Percentiles rank a stretch among this genome's conserved stretches.
Conservation (phyloP, 768 basidiomycete genomes). For the Astraeus odoratus region DNA sequence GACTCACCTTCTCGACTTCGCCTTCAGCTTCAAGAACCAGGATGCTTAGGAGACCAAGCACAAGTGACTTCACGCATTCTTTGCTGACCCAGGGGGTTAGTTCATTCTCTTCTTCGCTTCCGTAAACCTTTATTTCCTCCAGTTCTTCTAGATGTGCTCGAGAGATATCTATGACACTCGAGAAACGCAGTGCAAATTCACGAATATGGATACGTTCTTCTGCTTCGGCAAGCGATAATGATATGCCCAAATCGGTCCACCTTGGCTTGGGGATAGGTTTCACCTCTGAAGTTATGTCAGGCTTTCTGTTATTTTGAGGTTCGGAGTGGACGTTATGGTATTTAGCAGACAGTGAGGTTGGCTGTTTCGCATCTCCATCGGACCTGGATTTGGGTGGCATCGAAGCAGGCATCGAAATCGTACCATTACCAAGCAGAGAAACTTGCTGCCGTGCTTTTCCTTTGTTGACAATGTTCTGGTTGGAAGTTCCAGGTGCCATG, state of each 20-base stretch:
- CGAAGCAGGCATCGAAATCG: slow-evolving; percentile 6
- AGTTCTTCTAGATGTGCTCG: slow-evolving; percentile 57
- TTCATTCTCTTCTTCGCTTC: slow-evolving; percentile 29
- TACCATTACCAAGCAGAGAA: not conserved
- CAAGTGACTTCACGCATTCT: slow-evolving; percentile 51
- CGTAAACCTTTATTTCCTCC: slow-evolving; percentile 41
- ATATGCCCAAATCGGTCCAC: slow-evolving; percentile 47
- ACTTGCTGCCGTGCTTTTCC: slow-evolving; percentile 6
- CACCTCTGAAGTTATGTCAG: slow-evolving; percentile 25
- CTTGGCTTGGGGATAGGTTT: slow-evolving; percentile 38
- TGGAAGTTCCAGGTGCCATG: slow-evolving; percentile 18
- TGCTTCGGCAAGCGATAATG: slow-evolving; percentile 39
- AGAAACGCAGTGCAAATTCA: slow-evolving; percentile 67
- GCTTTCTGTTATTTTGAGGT: slow-evolving; percentile 13
- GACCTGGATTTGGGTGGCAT: slow-evolving; percentile 6
- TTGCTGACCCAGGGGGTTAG: slow-evolving; percentile 58
- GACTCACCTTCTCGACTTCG: slow-evolving; percentile 28
- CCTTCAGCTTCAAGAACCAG: slow-evolving; percentile 40
- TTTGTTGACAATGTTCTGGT: slow-evolving; percentile 13
- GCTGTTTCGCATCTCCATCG: slow-evolving; percentile 7
- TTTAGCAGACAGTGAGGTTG: slow-evolving; percentile 2
- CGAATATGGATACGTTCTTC: slow-evolving; percentile 64
- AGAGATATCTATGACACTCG: slow-evolving; percentile 40
- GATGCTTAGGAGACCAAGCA: slow-evolving; percentile 55
- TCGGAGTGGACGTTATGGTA: slow-evolving; percentile 5